phyloP scores from a whole-genome alignment of 2,329 filamentous ascomycete genomes.

The Colletotrichum sp. region DNA sequence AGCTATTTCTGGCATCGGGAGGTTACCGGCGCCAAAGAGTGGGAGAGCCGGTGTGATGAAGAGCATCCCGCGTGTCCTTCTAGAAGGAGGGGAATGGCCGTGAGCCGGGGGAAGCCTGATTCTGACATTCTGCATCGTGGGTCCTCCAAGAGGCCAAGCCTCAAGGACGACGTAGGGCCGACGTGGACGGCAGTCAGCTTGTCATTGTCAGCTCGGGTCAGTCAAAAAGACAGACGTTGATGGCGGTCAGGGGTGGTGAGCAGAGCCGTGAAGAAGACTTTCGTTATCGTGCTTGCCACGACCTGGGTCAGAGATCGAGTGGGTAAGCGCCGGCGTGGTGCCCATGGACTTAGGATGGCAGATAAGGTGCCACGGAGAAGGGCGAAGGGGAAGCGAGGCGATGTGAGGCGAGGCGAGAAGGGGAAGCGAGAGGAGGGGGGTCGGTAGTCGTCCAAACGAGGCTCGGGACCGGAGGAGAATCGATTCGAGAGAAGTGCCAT shows the following conservation, averaged over 20 bases:
- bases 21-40: constrained; percentile 3
- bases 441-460: neutral
- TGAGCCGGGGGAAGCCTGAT: neutral
- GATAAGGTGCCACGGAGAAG: neutral
- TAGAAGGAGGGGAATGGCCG: constrained; percentile 2
- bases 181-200: neutral
- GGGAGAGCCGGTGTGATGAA: neutral
- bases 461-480: neutral
- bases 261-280: neutral
- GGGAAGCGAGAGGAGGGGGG: neutral
- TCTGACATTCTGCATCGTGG: constrained; percentile 1
- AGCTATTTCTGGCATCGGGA: constrained; percentile 18
- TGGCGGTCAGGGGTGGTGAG: neutral
- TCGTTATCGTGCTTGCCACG: neutral
- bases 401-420: neutral
- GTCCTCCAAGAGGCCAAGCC: neutral
- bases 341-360: neutral
- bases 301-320: neutral
- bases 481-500: neutral
- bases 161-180: neutral
- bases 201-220: neutral
- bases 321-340: neutral
- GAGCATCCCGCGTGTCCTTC: neutral
- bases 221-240: neutral
- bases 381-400: neutral